Conservation (phyloP, 2,329 filamentous ascomycete species). For the Neofusicoccum parvum region DNA sequence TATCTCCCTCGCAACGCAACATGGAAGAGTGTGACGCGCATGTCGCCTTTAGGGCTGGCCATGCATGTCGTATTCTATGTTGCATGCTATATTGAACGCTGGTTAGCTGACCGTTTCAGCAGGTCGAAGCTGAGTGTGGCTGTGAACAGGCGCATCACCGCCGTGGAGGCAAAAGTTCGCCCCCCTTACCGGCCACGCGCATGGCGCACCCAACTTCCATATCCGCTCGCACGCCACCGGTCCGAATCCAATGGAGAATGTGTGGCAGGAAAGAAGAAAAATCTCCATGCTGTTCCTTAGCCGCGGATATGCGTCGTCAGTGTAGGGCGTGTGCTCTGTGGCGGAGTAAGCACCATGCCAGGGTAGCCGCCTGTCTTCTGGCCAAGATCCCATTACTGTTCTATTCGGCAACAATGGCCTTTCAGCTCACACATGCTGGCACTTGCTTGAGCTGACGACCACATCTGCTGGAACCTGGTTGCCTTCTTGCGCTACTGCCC, state of each 20-base stretch:
- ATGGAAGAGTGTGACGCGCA: not conserved
- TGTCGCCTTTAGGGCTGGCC: not conserved
- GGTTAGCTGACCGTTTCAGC: slow-evolving; percentile 5
- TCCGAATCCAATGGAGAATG: not conserved
- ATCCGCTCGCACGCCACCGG: not conserved
- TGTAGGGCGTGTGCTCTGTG: not conserved
- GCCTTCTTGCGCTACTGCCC: slow-evolving; percentile 11
- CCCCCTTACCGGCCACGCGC: slow-evolving; percentile 9
- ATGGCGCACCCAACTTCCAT: not conserved
- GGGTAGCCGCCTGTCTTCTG: not conserved
- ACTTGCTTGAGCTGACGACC: slow-evolving; percentile 6
- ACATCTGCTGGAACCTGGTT: not conserved
- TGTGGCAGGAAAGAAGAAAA: not conserved
- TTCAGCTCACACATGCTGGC: slow-evolving; percentile 2
- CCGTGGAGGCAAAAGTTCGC: not conserved
- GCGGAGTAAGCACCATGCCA: slow-evolving; percentile 8
- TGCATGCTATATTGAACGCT: not conserved
- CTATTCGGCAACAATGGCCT: not conserved
- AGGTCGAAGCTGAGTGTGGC: slow-evolving; percentile 14
- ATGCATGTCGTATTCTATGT: slow-evolving; percentile 7
- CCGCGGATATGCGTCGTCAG: not conserved
- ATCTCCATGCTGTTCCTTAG: not conserved
- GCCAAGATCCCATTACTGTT: not conserved
- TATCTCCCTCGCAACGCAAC: not conserved
- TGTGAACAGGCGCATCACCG: slow-evolving; percentile 4